Percentiles rank a stretch among this genome's conserved stretches.
phyloP scores from a whole-genome alignment of 805 yeast species.

The Candida tallmaniae region DNA sequence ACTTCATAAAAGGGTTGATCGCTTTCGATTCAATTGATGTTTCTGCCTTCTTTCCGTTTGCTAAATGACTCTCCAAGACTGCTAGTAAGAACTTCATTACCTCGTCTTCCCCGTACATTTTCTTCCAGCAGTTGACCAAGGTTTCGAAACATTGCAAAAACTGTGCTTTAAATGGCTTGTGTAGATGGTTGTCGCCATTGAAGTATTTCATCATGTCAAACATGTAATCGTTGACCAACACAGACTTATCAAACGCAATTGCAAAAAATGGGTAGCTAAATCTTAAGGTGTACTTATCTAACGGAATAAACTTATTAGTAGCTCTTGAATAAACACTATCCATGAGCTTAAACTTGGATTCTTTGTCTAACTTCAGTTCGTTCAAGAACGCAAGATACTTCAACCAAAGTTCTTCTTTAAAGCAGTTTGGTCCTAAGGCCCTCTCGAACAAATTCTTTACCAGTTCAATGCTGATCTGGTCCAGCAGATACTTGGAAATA shows the following conservation, averaged over 20 bases:
- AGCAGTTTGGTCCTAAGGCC: constrained; percentile 65
- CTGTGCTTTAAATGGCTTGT: constrained; percentile 13
- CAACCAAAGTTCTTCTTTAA: constrained; percentile 61
- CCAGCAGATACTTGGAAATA: constrained; percentile 17
- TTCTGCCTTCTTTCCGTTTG: neutral
- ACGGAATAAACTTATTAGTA: constrained; percentile 33
- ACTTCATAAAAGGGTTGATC: constrained; percentile 4
- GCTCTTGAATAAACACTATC: constrained; percentile 51
- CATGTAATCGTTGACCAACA: constrained; percentile 22
- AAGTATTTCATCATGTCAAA: constrained; percentile 22
- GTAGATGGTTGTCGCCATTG: constrained; percentile 13
- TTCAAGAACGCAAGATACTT: constrained; percentile 56
- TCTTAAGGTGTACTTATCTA: constrained; percentile 21
- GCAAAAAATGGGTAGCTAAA: constrained; percentile 23
- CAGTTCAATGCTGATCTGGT: neutral
- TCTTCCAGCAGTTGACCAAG: constrained; percentile 8
- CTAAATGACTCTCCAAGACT: constrained; percentile 4
- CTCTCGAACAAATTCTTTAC: constrained; percentile 58
- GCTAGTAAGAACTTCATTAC: neutral
- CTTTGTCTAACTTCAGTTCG: constrained; percentile 14
- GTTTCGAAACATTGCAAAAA: constrained; percentile 14
- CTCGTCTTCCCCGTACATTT: neutral
- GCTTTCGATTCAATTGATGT: constrained; percentile 1
- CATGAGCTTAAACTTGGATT: constrained; percentile 22
- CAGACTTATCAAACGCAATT: constrained; percentile 13